A percentile compares a stretch with the other conserved stretches of the same genome.
These are phyloP conservation scores for Purshia tridentata DNA, from an alignment of 306 rosid genomes.

Conservation along the genomic window DNA sequence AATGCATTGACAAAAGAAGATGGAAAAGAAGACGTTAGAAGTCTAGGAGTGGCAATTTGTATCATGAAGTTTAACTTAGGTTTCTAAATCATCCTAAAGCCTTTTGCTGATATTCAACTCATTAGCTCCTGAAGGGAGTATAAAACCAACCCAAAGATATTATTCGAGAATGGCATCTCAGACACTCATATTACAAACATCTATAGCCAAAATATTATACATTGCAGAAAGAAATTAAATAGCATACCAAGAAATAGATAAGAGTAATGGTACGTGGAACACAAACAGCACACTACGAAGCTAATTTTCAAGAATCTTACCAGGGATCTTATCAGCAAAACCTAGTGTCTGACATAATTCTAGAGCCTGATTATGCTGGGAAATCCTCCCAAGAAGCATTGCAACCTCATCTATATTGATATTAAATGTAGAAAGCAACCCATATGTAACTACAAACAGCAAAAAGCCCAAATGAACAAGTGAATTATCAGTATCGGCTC, in stretches of 20 bases:
- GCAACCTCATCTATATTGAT: conserved; percentile 42
- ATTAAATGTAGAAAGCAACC: conserved; percentile 36
- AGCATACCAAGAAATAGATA: conserved; percentile 6
- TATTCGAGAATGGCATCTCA: background rate
- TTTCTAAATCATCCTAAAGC: background rate
- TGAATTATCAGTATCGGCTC: conserved; percentile 23
- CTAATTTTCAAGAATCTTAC: conserved; percentile 34
- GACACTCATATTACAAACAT: background rate
- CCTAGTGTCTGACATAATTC: conserved; percentile 42
- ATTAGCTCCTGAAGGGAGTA: background rate
- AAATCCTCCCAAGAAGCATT: conserved; percentile 39
- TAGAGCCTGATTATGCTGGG: conserved; percentile 39
- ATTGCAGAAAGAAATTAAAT: background rate
- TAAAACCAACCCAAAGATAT: background rate
- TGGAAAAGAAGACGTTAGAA: background rate
- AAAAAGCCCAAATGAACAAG: conserved; percentile 48
- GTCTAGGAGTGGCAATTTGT: background rate
- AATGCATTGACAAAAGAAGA: background rate
- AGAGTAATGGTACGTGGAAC: background rate
- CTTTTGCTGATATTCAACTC: background rate
- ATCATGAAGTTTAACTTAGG: background rate
- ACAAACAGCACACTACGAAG: background rate
- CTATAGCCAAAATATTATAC: background rate
- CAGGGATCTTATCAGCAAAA: conserved; percentile 38
- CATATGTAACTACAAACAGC: conserved; percentile 41